Percentiles rank a stretch among this genome's conserved stretches.
These are phyloP conservation scores for Auriculariales sp. DNA, from an alignment of 768 basidiomycete genomes.

Conservation along the genomic window DNA sequence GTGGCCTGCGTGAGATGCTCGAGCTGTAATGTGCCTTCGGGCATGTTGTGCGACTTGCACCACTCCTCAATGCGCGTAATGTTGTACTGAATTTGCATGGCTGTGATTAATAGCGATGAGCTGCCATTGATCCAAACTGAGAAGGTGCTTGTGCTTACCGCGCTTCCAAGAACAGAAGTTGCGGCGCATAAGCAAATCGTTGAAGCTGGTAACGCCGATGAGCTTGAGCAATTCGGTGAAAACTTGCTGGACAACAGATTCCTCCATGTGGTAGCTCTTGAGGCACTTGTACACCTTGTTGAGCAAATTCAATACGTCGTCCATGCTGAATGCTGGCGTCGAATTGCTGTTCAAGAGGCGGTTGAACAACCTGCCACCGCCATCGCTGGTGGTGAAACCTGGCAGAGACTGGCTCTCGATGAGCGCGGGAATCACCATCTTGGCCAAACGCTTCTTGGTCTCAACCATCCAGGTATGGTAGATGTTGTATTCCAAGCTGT, in stretches of 20 bases:
- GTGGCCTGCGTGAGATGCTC: constrained; percentile 99
- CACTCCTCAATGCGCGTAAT: constrained; percentile 96
- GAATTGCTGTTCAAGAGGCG: constrained; percentile 76
- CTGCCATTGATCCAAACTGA: not conserved
- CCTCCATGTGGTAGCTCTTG: constrained; percentile 98
- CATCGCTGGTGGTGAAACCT: constrained; percentile 92
- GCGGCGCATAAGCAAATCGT: constrained; percentile 93
- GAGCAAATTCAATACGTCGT: constrained; percentile 89
- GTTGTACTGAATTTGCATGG: constrained; percentile 99
- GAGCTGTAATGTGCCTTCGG: constrained; percentile 90
- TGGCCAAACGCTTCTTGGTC: constrained; percentile 86
- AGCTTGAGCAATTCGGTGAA: constrained; percentile 89
- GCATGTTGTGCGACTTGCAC: constrained; percentile 99
- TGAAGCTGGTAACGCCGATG: constrained; percentile 93
- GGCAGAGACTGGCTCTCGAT: constrained; percentile 97
- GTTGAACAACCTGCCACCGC: constrained; percentile 85
- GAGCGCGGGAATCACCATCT: constrained; percentile 98
- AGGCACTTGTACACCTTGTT: constrained; percentile 98
- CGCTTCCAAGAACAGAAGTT: constrained; percentile 99
- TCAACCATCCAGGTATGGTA: constrained; percentile 99
- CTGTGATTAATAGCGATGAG: constrained; percentile 31
- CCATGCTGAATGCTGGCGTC: constrained; percentile 91
- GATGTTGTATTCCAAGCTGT: constrained; percentile 97
- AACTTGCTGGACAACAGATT: constrained; percentile 90
- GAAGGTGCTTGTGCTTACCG: constrained; percentile 40